Evolutionary conservation across 495 filamentous ascomycete species (phyloP), one percentile per base, ranked within the genome.

Genomic region (Amphirosellinia nigrospora): DNA sequence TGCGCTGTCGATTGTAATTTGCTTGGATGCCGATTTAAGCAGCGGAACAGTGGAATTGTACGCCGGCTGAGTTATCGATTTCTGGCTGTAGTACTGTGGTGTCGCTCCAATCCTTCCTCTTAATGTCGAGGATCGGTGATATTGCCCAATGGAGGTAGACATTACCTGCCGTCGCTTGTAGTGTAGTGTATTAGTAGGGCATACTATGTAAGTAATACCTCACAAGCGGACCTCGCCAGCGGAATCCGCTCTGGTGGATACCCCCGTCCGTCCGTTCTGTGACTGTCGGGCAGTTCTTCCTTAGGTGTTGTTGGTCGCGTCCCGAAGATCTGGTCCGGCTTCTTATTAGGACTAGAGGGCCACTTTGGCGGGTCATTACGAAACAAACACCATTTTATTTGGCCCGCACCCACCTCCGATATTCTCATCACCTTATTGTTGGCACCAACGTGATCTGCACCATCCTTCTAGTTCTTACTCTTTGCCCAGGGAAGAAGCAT

Each of bases 251-350:
- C 26, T 30, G 13, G 50, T 53, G 50, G 50, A n/a, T n/a, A 46
- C 43, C 43, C 43, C 43, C n/a, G 1, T 38, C 36, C 7, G 15
- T 36, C 34, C 7, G 34, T 36, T 3, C 34, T 36, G 34, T 30
- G 16, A 23, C 50, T 28, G 58, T 28, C 34, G 39, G 60, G 26
- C 26, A 46, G 23, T 62, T 7, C 11, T 16, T 41, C 23, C 23
- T 66, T 19, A 66, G 34, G 64, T 34, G 64, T 41, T 39, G 32
- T 21, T 64, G 63, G 69, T 71, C 10, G 32, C 13, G 63, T 75
- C 75, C 75, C 75, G 75, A 73, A 71, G 75, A 77, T 77, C 75
- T 77, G 75, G 75, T 73, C 72, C 73, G 69, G 69, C 69, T 50
- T 70, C 75, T 75, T 73, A 48, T 77, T 73, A 71, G 75, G 66